phyloP scores from a whole-genome alignment of 371 early-diverging fungal genomes.

The Mortierella sp. region DNA sequence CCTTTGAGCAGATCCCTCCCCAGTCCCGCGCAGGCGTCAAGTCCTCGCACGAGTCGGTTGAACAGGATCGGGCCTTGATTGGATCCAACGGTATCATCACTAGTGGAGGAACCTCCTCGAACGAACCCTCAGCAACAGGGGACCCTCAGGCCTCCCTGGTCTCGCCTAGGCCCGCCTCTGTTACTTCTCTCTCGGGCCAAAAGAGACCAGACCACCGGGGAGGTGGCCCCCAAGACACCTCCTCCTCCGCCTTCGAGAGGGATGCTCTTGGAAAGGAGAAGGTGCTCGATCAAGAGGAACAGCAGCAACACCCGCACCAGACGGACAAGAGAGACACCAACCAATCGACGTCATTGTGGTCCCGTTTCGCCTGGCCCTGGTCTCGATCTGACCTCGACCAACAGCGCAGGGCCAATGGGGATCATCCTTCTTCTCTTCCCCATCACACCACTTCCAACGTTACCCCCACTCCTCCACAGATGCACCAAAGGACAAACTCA shows the following conservation, averaged over 20 bases:
- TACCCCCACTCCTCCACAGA: constrained; percentile 9
- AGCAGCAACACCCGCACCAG: background rate
- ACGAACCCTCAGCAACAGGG: background rate
- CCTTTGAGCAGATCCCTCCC: constrained; percentile 54
- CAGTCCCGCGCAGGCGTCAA: constrained; percentile 48
- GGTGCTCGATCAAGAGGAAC: background rate
- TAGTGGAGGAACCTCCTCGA: constrained; percentile 28
- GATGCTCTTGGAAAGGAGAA: background rate
- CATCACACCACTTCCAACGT: constrained; percentile 13
- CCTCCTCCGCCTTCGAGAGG: background rate
- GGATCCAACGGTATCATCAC: constrained; percentile 49
- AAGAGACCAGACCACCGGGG: constrained; percentile 40
- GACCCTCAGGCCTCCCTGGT: constrained; percentile 31
- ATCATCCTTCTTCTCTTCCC: background rate
- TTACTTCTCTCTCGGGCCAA: constrained; percentile 16
- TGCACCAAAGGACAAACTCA: constrained; percentile 14
- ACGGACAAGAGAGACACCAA: background rate
- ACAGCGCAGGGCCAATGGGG: background rate
- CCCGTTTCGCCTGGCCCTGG: constrained; percentile 26
- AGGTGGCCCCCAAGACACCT: background rate
- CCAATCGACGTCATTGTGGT: constrained; percentile 29
- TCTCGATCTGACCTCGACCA: constrained; percentile 12
- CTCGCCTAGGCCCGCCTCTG: constrained; percentile 24
- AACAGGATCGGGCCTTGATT: constrained; percentile 35
- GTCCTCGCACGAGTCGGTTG: constrained; percentile 46